Evolutionary conservation across 208 protist genomes (phyloP).

Genomic region (Leishmania mexicana): DNA sequence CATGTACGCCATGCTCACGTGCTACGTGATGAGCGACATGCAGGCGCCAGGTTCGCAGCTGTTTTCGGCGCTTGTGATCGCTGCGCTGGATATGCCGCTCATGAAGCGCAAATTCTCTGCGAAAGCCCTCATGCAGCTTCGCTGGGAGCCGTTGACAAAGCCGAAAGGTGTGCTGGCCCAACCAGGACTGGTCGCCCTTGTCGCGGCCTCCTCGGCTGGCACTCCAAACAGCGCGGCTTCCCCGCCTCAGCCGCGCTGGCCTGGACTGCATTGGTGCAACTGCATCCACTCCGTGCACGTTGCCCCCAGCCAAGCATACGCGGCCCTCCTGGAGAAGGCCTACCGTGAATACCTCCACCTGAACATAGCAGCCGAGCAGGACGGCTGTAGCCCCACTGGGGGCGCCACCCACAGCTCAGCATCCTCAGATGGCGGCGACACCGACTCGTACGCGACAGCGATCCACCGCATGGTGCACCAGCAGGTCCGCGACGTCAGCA

Average conservation of each 20-base stretch:
- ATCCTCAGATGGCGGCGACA: neutral
- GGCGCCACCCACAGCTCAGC: neutral
- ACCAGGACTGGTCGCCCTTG: conserved; percentile 7
- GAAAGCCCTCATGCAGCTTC: conserved; percentile 12
- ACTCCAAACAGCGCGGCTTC: neutral
- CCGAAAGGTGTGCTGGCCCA: conserved; percentile 14
- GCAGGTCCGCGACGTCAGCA: conserved; percentile 17
- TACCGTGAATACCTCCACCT: conserved; percentile 16
- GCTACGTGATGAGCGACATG: conserved; percentile 21
- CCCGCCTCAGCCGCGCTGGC: conserved; percentile 27
- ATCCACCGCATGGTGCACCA: conserved; percentile 18
- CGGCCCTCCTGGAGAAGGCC: conserved; percentile 13
- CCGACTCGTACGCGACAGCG: conserved; percentile 18
- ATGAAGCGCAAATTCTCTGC: conserved; percentile 16
- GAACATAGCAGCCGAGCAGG: neutral
- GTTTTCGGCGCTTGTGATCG: conserved; percentile 19
- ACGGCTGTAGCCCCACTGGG: neutral
- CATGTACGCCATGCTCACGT: conserved; percentile 28
- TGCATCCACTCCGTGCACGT: conserved; percentile 34
- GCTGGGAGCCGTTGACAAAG: conserved; percentile 17
- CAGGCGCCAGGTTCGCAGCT: conserved; percentile 1
- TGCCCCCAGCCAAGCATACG: conserved; percentile 32
- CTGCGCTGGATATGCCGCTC: conserved; percentile 32
- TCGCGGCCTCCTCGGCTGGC: neutral
- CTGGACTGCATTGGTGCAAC: conserved; percentile 55